These are phyloP conservation scores for Isatis tinctoria DNA, from an alignment of 345 rosid species.

Conservation along the genomic window DNA sequence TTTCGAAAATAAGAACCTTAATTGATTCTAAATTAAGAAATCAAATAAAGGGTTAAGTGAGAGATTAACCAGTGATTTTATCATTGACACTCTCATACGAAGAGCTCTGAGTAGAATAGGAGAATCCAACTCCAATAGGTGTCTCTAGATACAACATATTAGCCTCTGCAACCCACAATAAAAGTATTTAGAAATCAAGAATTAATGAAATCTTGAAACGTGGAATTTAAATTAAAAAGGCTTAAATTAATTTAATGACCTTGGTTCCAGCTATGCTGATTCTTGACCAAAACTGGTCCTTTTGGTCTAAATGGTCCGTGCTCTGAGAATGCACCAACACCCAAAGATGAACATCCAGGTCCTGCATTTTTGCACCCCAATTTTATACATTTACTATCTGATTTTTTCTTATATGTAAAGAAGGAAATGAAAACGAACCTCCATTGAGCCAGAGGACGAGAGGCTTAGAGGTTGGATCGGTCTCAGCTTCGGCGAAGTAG, in stretches of 20 bases:
- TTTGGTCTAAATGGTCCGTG: slow-evolving; percentile 97
- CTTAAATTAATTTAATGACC: slow-evolving; percentile 30
- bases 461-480: slow-evolving; percentile 68
- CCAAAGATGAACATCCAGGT: slow-evolving; percentile 98
- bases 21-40: neutral
- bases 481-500: slow-evolving; percentile 92
- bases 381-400: neutral
- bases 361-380: slow-evolving; percentile 23
- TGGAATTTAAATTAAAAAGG: neutral
- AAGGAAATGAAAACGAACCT: slow-evolving; percentile 39
- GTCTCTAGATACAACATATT: slow-evolving; percentile 91
- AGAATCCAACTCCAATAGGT: slow-evolving; percentile 97
- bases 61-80: slow-evolving; percentile 63
- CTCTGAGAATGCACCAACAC: slow-evolving; percentile 96
- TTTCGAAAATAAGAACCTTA: neutral
- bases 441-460: slow-evolving; percentile 99
- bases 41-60: neutral
- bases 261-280: slow-evolving; percentile 89
- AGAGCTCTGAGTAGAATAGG: slow-evolving; percentile 65
- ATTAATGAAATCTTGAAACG: neutral
- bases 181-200: slow-evolving; percentile 10
- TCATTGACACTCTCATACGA: slow-evolving; percentile 67
- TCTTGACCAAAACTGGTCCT: slow-evolving; percentile 64
- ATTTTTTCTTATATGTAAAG: neutral
- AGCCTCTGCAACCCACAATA: slow-evolving; percentile 56